Conservation (phyloP, 768 basidiomycete genomes). For the Boletus rex-veris region DNA sequence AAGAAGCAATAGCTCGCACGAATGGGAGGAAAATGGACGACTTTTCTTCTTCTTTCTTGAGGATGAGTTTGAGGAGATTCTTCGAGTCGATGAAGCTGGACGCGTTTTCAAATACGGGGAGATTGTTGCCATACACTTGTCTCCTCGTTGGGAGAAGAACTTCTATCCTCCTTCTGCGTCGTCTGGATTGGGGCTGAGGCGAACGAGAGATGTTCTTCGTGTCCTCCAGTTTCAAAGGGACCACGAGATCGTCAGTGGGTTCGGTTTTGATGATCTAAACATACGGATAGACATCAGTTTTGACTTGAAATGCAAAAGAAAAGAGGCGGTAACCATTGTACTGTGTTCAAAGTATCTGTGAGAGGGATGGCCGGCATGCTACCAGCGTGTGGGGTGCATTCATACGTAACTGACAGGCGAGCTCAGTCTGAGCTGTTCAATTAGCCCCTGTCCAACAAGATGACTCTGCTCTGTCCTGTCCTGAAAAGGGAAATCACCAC, state of each 20-base stretch:
- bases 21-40: neutral
- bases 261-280: constrained; percentile 12
- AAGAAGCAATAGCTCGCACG: neutral
- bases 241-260: neutral
- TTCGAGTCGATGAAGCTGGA: constrained; percentile 5
- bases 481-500: no score
- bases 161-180: neutral
- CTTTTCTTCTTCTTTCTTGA: constrained; percentile 18
- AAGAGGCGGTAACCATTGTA: neutral
- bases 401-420: constrained; percentile 7
- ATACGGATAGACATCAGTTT: neutral
- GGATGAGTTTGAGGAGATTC: neutral
- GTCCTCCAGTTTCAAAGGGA: neutral
- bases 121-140: constrained; percentile 4
- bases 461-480: no score
- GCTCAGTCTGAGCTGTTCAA: no score
- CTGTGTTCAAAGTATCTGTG: neutral
- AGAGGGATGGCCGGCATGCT: neutral
- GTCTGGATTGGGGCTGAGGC: neutral
- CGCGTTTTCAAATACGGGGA: constrained; percentile 6
- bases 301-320: neutral
- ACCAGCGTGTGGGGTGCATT: neutral
- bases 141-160: constrained; percentile 13
- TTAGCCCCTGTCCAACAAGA: no score
- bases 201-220: neutral